Base-by-base conservation (phyloP, 179 eudicot genomes). In the Heliamphora pulchella region DNA sequence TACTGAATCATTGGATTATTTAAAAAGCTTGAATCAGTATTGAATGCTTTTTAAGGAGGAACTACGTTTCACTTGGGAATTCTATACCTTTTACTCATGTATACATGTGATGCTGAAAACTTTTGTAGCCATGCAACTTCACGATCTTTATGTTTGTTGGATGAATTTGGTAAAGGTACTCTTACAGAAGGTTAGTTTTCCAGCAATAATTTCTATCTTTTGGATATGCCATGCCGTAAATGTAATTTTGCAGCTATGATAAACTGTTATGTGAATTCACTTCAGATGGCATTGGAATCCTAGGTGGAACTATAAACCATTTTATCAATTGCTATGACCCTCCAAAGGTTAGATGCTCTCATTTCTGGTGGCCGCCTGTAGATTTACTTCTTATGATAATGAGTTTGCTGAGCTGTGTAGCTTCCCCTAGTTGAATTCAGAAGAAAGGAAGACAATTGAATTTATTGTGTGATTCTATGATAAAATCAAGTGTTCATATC, bases 111-210 rank as follows among this genome's bases (percentile, higher is more conserved):
- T 77, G 44, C 62, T 81, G 41, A 58, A 76, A 69, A 71, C 62
- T 55, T 63, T 68, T 51, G 48, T 72, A 95, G 98, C 89, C 98
- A 95, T 86, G 94, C 98, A 76, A 93, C 93, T 46, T 81, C 93
- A 70, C 88, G 85, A 55, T 95, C 98, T 79, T 85, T 95, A 78
- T 95, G 98, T 83, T 90, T 95, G 81, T 74, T 95, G 87, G 98
- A 95, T 81, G 98, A 95, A 87, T 95, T 95, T 75, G 98, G 98
- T 39, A 95, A 95, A 88, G 98, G 98, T 80, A 95, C 98, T 82
- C 97, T 95, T 57, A 88, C 98, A 75, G 98, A 90, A 91, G 98
- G 98, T 93, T 79, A 77, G 80, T 67, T 31, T 80, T 70, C 17
- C 73, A 80, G 74, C 18, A 20, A 75, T 41, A 59, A 17, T 20